phyloP scores from a whole-genome alignment of 306 rosid species.

The Pyrus betulifolia region DNA sequence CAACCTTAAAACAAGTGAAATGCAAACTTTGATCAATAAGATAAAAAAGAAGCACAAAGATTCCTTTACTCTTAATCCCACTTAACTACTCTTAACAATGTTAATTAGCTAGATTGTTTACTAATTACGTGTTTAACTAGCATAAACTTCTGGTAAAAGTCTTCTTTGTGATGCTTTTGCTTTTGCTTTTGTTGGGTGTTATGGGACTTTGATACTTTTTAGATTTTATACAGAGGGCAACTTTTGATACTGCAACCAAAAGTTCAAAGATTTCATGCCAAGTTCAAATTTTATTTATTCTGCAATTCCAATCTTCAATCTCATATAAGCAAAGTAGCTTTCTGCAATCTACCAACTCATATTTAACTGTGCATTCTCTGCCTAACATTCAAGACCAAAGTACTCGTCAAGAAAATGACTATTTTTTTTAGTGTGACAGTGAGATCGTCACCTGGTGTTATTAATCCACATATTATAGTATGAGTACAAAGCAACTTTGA shows the following conservation, averaged over 20 bases:
- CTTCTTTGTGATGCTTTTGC: slow-evolving; percentile 27
- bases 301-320: background rate
- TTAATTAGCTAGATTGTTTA: slow-evolving; percentile 5
- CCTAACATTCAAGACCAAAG: background rate
- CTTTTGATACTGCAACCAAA: slow-evolving; percentile 9
- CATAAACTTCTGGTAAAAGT: slow-evolving; percentile 27
- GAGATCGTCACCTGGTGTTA: too few relatives aligned
- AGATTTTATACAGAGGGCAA: background rate
- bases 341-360: slow-evolving; percentile 7
- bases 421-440: background rate
- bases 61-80: slow-evolving; percentile 33
- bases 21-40: slow-evolving; percentile 30
- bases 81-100: background rate
- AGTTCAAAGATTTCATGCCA: slow-evolving; percentile 5
- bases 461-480: background rate
- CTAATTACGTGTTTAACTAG: slow-evolving; percentile 24
- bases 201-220: slow-evolving; percentile 9
- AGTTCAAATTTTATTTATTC: slow-evolving; percentile 16
- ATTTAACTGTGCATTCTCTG: slow-evolving; percentile 2
- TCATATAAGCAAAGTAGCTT: background rate
- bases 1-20: slow-evolving; percentile 41
- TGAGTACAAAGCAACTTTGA: too few relatives aligned
- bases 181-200: slow-evolving; percentile 20
- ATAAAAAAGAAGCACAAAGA: slow-evolving; percentile 23
- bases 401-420: background rate